Base-by-base conservation (phyloP, 192 early-diverging fungal genomes). In the Piromyces sp. region DNA sequence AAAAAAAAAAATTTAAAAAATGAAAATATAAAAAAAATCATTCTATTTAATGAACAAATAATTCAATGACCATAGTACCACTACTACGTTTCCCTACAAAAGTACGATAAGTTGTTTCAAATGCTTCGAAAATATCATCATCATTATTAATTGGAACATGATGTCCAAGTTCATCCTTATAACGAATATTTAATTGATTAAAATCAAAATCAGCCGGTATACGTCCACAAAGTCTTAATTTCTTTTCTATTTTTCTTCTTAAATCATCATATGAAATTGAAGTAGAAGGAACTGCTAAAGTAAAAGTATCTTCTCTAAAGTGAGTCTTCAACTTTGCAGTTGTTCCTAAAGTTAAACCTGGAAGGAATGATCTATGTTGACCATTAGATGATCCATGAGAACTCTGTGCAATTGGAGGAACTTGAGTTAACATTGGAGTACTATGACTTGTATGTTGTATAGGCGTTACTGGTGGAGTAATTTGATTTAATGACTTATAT, bases 151-250 rank as follows among this genome's bases (percentile, higher is more conserved):
- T 92, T 78, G 91, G 91, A 29, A 96, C 92, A 84, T 93, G 90
- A 84, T 97, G 95, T 37, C 95, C 95, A 84, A 96, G 95, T 86
- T 98, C 96, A 83, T 99, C 96, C 84, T 93, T 91, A 84, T 98
- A 98, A 84, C 91, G 90, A 82, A 99, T 92, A 79, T 90, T 89
- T 84, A 93, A 79, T 68, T 68, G 51, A n/a, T 68, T n/a, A 19
- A 68, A 68, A 68, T 68, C 26, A 68, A 68, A 68, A 17, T 68
- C 51, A 5, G 51, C 17, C 11, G 51, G 51, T n/a, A 68, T 22
- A 68, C 51, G 51, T n/a, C 51, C 90, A 80, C 95, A 94, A n/a
- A 96, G 87, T 80, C 93, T 89, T 83, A 98, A 94, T 85, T 99
- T 99, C 68, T 94, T 89, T 85, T 97, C 96, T 16, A 99, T 94